A percentile compares a stretch with the other conserved stretches of the same genome.
phyloP scores from a whole-genome alignment of 2,329 filamentous ascomycete genomes.

The Phyllosticta capitalensis region DNA sequence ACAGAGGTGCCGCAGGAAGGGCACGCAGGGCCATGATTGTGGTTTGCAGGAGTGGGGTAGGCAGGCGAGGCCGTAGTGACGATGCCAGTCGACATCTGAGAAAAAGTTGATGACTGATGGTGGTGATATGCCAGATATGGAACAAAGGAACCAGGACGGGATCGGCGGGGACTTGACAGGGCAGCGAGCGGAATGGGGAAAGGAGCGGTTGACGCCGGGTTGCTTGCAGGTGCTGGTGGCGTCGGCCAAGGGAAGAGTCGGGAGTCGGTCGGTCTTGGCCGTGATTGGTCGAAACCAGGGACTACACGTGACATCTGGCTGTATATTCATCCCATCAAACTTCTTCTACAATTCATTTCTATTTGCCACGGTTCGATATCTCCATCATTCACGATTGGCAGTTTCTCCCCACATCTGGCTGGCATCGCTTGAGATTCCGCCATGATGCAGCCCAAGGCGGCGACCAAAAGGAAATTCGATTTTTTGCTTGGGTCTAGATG shows the following conservation, averaged over 20 bases:
- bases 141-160: background rate
- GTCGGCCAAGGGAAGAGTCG: background rate
- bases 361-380: too few relatives aligned
- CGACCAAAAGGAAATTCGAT: too few relatives aligned
- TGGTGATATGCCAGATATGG: background rate
- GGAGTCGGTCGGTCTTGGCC: conserved; percentile 4
- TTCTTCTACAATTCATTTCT: too few relatives aligned
- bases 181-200: background rate
- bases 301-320: too few relatives aligned
- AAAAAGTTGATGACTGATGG: background rate
- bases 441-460: too few relatives aligned
- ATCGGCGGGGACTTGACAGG: conserved; percentile 1
- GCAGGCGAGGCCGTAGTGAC: conserved; percentile 2
- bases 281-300: conserved; percentile 1
- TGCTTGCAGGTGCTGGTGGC: background rate
- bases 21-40: background rate
- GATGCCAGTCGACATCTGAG: background rate
- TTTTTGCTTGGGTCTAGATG: too few relatives aligned
- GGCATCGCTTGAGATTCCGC: too few relatives aligned
- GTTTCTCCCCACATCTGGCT: too few relatives aligned
- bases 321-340: too few relatives aligned
- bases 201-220: conserved; percentile 1
- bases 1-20: conserved; percentile 3
- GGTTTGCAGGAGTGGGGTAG: background rate
- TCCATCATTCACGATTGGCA: too few relatives aligned